phyloP scores from a whole-genome alignment of 1,139 yeast genomes.

The Saccharomycopsis hybrid region DNA sequence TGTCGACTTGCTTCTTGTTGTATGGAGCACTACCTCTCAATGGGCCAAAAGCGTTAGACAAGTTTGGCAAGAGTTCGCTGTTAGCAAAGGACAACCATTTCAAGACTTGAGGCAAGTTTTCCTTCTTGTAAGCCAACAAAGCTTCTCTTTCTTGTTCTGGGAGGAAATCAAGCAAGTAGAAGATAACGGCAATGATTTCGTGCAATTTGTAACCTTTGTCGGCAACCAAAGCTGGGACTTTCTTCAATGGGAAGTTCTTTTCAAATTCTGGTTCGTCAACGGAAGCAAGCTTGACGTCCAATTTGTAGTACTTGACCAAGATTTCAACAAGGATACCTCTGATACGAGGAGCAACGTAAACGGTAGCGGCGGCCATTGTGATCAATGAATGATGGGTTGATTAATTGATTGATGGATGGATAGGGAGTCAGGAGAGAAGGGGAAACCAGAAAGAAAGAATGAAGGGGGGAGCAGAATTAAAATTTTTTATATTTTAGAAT shows the following conservation, averaged over 20 bases:
- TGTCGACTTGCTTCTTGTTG: slow-evolving; percentile 78
- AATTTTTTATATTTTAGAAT: not conserved
- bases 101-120: slow-evolving; percentile 65
- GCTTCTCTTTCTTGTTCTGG: slow-evolving; percentile 22
- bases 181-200: slow-evolving; percentile 23
- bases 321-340: slow-evolving; percentile 51
- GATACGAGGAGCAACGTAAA: slow-evolving; percentile 45
- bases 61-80: slow-evolving; percentile 52
- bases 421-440: not conserved
- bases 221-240: slow-evolving; percentile 29
- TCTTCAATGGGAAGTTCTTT: slow-evolving; percentile 30
- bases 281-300: slow-evolving; percentile 56
- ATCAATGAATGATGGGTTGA: not conserved
- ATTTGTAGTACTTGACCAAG: slow-evolving; percentile 61
- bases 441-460: not conserved
- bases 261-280: slow-evolving; percentile 34
- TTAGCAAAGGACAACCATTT: slow-evolving; percentile 82
- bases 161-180: slow-evolving; percentile 12
- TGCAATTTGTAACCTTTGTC: slow-evolving; percentile 24
- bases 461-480: not conserved
- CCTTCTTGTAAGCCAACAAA: slow-evolving; percentile 57
- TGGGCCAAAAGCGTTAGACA: slow-evolving; percentile 37
- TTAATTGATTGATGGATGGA: not conserved
- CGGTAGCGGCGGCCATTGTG: slow-evolving; percentile 38
- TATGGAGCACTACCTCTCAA: slow-evolving; percentile 50